Conservation (phyloP, 352 stramenopile genomes). For the Thalassiosira livingstoniorum region DNA sequence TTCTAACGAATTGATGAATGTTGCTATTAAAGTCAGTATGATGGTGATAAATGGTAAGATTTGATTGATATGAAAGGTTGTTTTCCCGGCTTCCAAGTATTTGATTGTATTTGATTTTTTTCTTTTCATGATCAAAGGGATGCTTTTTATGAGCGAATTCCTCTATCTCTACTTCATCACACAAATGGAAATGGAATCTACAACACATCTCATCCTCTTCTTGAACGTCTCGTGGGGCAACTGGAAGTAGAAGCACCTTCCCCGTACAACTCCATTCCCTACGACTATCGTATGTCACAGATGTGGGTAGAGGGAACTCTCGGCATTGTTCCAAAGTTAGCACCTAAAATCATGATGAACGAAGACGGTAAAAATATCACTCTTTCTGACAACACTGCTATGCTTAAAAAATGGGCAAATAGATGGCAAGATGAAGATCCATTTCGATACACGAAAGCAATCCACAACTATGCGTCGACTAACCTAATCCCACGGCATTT, state of each 20-base stretch:
- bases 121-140: slow-evolving; percentile 39
- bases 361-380: slow-evolving; percentile 65
- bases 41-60: slow-evolving; percentile 67
- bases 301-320: slow-evolving; percentile 68
- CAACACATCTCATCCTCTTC: slow-evolving; percentile 65
- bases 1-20: background rate
- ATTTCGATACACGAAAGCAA: slow-evolving; percentile 64
- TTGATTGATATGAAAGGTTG: background rate
- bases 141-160: slow-evolving; percentile 67
- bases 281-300: slow-evolving; percentile 72
- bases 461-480: slow-evolving; percentile 70
- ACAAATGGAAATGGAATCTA: slow-evolving; percentile 80
- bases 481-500: slow-evolving; percentile 68
- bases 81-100: background rate
- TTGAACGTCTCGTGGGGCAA: slow-evolving; percentile 60
- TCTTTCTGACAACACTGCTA: slow-evolving; percentile 56
- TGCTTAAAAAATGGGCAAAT: slow-evolving; percentile 55
- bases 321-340: slow-evolving; percentile 57
- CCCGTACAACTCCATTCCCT: slow-evolving; percentile 71
- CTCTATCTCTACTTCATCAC: slow-evolving; percentile 64
- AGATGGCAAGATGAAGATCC: slow-evolving; percentile 45
- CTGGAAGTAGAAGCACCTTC: slow-evolving; percentile 62
- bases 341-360: slow-evolving; percentile 68
- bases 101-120: background rate
- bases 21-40: slow-evolving; percentile 44